phyloP scores from a whole-genome alignment of 345 rosid genomes.

The Rhodamnia rubescens region DNA sequence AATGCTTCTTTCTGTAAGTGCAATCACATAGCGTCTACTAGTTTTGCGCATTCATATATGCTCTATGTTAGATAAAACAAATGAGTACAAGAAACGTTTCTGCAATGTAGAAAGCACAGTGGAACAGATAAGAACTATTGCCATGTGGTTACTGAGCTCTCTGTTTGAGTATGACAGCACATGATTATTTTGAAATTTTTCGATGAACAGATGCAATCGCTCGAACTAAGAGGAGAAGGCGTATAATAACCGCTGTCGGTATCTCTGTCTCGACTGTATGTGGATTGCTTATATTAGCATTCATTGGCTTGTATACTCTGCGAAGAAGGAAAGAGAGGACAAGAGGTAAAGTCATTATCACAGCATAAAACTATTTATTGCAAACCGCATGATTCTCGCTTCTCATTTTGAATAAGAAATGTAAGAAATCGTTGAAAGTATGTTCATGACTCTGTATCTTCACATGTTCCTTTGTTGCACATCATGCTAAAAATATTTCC shows the following conservation, averaged over 20 bases:
- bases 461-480: background rate
- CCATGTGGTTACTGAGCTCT: background rate
- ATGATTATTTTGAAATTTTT: background rate
- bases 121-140: background rate
- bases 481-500: background rate
- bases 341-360: background rate
- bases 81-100: fast-evolving
- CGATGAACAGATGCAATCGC: background rate
- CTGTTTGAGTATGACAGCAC: background rate
- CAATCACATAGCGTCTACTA: background rate
- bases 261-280: background rate
- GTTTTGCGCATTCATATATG: fast-evolving
- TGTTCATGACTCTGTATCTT: background rate
- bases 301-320: background rate
- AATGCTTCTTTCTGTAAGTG: background rate
- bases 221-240: constrained; percentile 4
- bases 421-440: background rate
- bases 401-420: background rate
- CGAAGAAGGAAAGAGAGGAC: background rate
- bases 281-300: background rate
- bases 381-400: background rate
- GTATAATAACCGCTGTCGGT: background rate
- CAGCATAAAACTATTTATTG: background rate
- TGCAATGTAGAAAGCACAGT: background rate
- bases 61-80: background rate